phyloP scores from a whole-genome alignment of 2,329 filamentous ascomycete genomes.

The Aspergillus sergii region DNA sequence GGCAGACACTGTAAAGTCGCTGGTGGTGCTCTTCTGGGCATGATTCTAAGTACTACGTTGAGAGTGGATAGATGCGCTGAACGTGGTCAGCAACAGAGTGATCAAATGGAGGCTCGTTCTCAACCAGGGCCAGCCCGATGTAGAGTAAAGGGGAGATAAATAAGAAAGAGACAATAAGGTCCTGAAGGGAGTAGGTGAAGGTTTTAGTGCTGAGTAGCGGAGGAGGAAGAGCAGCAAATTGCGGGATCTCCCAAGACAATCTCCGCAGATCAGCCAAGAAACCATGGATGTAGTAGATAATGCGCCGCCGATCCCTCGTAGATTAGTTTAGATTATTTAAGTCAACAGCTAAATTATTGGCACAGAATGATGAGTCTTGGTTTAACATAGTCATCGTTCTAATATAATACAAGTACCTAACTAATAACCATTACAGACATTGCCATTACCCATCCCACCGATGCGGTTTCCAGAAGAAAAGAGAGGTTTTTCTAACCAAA shows the following conservation, averaged over 20 bases:
- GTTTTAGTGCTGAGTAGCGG: slow-evolving; percentile 5
- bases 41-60: slow-evolving; percentile 7
- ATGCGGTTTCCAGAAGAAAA: background rate
- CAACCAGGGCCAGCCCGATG: slow-evolving; percentile 40
- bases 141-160: slow-evolving; percentile 8
- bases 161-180: background rate
- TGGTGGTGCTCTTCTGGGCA: slow-evolving; percentile 12
- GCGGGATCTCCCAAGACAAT: slow-evolving; percentile 2
- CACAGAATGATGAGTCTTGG: background rate
- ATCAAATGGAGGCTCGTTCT: slow-evolving; percentile 15
- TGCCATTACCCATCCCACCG: background rate
- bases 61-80: slow-evolving; percentile 19
- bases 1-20: slow-evolving; percentile 8
- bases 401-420: background rate
- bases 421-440: background rate
- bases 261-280: slow-evolving; percentile 22
- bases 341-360: background rate
- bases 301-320: slow-evolving; percentile 2
- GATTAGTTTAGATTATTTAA: background rate
- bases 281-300: background rate
- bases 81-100: slow-evolving; percentile 10
- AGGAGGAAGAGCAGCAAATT: slow-evolving; percentile 10
- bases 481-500: background rate
- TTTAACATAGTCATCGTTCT: background rate
- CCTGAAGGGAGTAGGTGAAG: slow-evolving; percentile 1